Percentiles rank a stretch among this genome's conserved stretches.
Conservation (phyloP, 176 grass and related monocot species). For the Triticum turgidum region DNA sequence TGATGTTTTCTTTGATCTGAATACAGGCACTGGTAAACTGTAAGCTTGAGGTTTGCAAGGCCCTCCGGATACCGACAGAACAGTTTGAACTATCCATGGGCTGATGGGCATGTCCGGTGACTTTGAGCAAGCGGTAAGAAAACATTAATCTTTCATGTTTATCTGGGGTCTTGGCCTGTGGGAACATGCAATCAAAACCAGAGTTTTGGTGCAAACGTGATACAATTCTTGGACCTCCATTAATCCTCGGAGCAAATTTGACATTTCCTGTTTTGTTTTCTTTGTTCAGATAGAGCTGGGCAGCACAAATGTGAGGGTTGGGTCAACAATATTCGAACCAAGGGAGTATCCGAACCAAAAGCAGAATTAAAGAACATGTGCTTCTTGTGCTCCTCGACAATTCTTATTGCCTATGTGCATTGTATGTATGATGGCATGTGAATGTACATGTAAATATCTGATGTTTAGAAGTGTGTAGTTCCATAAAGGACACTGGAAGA, state of each 20-base stretch:
- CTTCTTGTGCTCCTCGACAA: too few relatives aligned
- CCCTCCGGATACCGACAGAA: constrained; percentile 54
- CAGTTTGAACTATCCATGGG: constrained; percentile 62
- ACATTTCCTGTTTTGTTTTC: background rate
- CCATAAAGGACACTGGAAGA: background rate
- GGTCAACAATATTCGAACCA: constrained; percentile 78
- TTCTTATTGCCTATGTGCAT: background rate
- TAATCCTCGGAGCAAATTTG: background rate
- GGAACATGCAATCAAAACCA: background rate
- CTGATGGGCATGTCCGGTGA: constrained; percentile 87
- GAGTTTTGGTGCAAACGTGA: background rate
- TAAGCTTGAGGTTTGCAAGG: constrained; percentile 58
- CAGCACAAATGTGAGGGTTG: constrained; percentile 74
- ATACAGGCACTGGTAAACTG: constrained; percentile 61
- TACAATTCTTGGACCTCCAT: background rate
- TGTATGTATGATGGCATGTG: background rate
- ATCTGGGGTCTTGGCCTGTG: background rate
- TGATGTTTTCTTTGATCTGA: constrained; percentile 10
- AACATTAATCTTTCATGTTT: background rate
- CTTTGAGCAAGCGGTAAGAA: constrained; percentile 85
- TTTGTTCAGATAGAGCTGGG: constrained; percentile 65
- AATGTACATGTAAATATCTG: constrained; percentile 4
- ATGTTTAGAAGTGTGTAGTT: background rate
- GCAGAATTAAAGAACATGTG: background rate
- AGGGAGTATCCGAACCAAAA: constrained; percentile 75